A percentile compares a stretch with the other conserved stretches of the same genome.
Conservation (phyloP, 345 rosid species). For the Adansonia digitata region DNA sequence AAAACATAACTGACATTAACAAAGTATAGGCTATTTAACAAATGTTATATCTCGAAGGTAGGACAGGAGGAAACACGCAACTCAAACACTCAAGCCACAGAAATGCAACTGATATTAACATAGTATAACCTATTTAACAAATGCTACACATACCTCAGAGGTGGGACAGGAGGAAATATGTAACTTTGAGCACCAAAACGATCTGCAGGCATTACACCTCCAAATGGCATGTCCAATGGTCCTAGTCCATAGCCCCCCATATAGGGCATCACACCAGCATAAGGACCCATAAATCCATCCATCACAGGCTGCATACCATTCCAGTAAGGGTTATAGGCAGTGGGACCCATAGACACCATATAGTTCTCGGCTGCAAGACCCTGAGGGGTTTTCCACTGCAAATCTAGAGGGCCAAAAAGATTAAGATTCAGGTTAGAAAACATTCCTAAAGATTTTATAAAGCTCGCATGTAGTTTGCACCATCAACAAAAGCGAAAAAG, state of each 20-base stretch:
- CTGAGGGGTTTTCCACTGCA: constrained; percentile 70
- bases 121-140: not conserved
- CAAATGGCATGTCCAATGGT: constrained; percentile 59
- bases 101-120: not conserved
- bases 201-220: constrained; percentile 53
- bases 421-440: not conserved
- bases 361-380: constrained; percentile 58
- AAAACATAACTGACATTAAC: not conserved
- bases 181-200: constrained; percentile 53
- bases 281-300: constrained; percentile 56
- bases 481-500: not conserved
- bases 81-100: not conserved
- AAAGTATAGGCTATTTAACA: not conserved
- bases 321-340: constrained; percentile 69
- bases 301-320: constrained; percentile 73
- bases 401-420: constrained; percentile 38
- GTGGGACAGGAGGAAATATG: constrained; percentile 63
- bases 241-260: constrained; percentile 54
- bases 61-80: constrained; percentile 53
- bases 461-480: not conserved
- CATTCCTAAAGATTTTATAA: not conserved
- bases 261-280: constrained; percentile 49
- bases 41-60: constrained; percentile 46
- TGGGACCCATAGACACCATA: constrained; percentile 81
- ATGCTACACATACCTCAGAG: constrained; percentile 41